phyloP scores from a whole-genome alignment of 2,329 filamentous ascomycete genomes.

The Neophaeococcomyces aloes region DNA sequence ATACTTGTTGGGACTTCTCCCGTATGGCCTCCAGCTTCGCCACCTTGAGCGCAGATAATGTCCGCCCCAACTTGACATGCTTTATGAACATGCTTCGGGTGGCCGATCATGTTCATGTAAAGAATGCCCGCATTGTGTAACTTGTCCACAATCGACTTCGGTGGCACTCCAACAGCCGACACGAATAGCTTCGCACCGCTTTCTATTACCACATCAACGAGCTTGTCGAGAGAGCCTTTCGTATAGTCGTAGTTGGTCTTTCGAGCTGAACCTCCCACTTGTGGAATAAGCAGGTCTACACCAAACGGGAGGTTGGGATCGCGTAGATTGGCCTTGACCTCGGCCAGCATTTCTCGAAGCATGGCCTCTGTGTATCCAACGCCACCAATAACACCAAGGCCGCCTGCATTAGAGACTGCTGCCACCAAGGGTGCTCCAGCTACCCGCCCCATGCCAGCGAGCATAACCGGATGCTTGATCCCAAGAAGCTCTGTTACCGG shows the following conservation, averaged over 20 bases:
- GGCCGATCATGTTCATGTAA: conserved; percentile 85
- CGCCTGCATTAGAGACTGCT: conserved; percentile 22
- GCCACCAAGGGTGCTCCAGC: conserved; percentile 20
- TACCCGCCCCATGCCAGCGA: conserved; percentile 20
- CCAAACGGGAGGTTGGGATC: conserved; percentile 62
- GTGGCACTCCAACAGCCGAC: conserved; percentile 68
- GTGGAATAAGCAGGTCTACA: conserved; percentile 70
- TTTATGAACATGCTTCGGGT: conserved; percentile 71
- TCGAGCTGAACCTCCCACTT: conserved; percentile 64
- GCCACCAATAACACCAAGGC: conserved; percentile 22
- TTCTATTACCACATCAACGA: conserved; percentile 68
- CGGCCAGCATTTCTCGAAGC: conserved; percentile 56
- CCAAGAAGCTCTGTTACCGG: conserved; percentile 17
- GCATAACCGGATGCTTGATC: conserved; percentile 21
- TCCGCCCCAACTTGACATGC: conserved; percentile 69
- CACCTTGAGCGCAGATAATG: conserved; percentile 42
- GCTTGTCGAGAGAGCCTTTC: conserved; percentile 63
- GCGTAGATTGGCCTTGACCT: conserved; percentile 40
- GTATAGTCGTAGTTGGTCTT: conserved; percentile 81
- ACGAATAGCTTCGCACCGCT: conserved; percentile 68
- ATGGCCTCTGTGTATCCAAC: conserved; percentile 50
- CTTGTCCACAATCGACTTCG: conserved; percentile 53
- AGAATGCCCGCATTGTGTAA: conserved; percentile 62
- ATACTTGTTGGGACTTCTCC: conserved; percentile 66
- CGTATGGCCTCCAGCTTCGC: conserved; percentile 58